These are phyloP conservation scores for Dryas alaskensis DNA, from an alignment of 306 rosid genomes.

Conservation along the genomic window DNA sequence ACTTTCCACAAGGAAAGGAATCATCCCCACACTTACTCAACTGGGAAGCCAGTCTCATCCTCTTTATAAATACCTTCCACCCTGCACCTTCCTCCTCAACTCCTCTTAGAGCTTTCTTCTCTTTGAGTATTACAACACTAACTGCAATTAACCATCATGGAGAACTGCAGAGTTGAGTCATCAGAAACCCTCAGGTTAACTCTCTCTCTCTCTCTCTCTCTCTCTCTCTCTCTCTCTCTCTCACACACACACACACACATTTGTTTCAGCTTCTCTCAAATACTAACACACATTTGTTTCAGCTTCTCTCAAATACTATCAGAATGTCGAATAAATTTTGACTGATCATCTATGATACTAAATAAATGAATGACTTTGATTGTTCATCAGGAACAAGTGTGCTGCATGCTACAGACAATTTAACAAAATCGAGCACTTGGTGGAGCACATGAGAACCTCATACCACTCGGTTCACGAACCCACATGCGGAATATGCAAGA, in stretches of 20 bases:
- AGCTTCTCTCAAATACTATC: neutral
- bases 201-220: slow-evolving; percentile 24
- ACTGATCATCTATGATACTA: neutral
- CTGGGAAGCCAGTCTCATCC: slow-evolving; percentile 22
- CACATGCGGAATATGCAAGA: slow-evolving; percentile 74
- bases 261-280: no score
- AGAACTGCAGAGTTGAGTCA: slow-evolving; percentile 44
- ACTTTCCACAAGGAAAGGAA: neutral
- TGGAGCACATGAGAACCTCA: slow-evolving; percentile 93
- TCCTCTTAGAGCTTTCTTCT: neutral
- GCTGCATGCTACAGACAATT: slow-evolving; percentile 91
- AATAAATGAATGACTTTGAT: neutral
- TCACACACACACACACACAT: neutral
- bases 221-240: slow-evolving; percentile 20
- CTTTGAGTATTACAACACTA: neutral
- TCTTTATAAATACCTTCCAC: slow-evolving; percentile 47
- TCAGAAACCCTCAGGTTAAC: slow-evolving; percentile 63
- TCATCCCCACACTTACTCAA: slow-evolving; percentile 22
- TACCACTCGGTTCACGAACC: slow-evolving; percentile 95
- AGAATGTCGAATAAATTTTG: neutral
- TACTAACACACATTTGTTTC: neutral
- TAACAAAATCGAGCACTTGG: slow-evolving; percentile 86
- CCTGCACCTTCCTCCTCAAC: slow-evolving; percentile 26
- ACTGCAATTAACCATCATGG: slow-evolving; percentile 33
- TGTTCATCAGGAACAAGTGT: slow-evolving; percentile 77